Base-by-base conservation (phyloP, 345 rosid genomes). In the Moricandia arvensis region DNA sequence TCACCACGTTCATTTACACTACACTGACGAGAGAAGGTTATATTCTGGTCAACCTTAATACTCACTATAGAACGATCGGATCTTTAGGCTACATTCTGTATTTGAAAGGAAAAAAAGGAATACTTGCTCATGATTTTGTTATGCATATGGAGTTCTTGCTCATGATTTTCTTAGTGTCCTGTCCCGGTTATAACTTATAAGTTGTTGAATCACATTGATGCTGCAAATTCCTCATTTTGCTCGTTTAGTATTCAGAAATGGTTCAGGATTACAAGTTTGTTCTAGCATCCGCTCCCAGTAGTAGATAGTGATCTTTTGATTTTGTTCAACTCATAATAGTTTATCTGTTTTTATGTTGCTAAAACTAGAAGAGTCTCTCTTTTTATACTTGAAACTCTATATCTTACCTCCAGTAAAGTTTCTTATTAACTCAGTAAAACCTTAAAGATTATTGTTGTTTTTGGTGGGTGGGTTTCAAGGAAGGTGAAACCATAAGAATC, bases 401-500 rank as follows among this genome's bases (percentile, higher is more conserved):
- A 2, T 27, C 4, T 27, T 26, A 57, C 61, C 7, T 21, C 10
- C 59, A 21, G 30, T 7, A 55, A 10, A 55, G 13, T 21, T 11
- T 26, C 51, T 21, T 72, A 24, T 38, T 55, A 4, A 53, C 9
- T 63, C 54, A 1, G 59, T 57, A 29, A 15, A 21, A 31, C 2
- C 55, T 47, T n/a, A n/a, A 11, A 51, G 49, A 54, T 4, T 2
- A 27, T 29, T 69, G 10, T 61, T 35, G 15, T 35, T 37, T 69
- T 45, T 54, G 47, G 69, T 75, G 73, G 35, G 70, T 75, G 73
- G 71, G 79, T 75, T 66, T 82, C 0, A 71, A 96, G 99, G 99
- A 96, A 82, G 99, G 99, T 60, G 98, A 96, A 84, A 96, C 99
- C 5, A 96, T 96, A 58, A 85, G 96, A 75, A 96, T 96, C 83